Base-by-base conservation (phyloP, 495 filamentous ascomycete genomes). In the Hypoxylon intermedium region DNA sequence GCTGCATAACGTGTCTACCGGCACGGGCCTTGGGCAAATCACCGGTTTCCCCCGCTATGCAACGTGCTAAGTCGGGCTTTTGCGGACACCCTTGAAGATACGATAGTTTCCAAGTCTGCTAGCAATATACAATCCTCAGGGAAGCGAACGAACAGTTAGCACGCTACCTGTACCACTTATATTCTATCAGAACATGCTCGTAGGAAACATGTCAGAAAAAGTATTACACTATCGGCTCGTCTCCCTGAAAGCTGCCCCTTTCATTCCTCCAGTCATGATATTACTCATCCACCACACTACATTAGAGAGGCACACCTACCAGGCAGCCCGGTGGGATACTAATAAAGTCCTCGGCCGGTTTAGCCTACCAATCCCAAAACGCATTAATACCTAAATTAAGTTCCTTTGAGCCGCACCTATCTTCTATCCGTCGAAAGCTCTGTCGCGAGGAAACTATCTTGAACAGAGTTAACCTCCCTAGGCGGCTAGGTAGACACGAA, bases 361-460 rank as follows among this genome's bases (percentile, higher is more conserved):
- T 65, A 60, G 62, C 56, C 62, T 60, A 60, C 56, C 37, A 52
- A 31, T 7, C 26, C 45, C 34, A 13, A 18, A 38, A 56, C 57
- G 62, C 62, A 60, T 65, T 52, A 60, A 57, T 57, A 65, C 56
- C 56, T 65, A 47, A 57, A 53, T 65, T 60, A 60, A 60, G 38
- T 51, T 60, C 56, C 52, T 20, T 65, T 60, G 60, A 65, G 28
- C 56, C 56, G 56, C 56, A 56, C 40, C 62, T 62, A 43, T 53
- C 34, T 41, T 64, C 36, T 20, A 54, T 34, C 33, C 33, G 36
- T 46, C 12, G 43, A 53, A 48, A 23, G 16, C 38, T 60, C 45
- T 36, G 19, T 48, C 38, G 49, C 13, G 31, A 50, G n/a, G 31
- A 28, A 12, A 45, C 16, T 51, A 44, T 47, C 19, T 51, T 30